Evolutionary conservation across 1,139 yeast species (phyloP).

Genomic region (Candida sp.): DNA sequence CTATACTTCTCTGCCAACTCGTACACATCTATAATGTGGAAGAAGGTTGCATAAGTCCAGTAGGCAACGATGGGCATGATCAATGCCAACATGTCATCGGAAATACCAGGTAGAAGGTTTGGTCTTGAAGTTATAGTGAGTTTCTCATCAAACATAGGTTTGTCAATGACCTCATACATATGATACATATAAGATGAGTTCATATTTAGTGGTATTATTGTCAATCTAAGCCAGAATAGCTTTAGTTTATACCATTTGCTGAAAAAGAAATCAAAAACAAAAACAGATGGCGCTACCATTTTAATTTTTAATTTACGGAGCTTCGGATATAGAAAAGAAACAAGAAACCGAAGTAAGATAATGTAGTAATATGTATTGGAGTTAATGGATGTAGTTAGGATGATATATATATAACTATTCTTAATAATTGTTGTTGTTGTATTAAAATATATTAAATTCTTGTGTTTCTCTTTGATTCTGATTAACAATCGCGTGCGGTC

Average conservation of each 20-base stretch:
- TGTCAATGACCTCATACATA: slow-evolving; percentile 1
- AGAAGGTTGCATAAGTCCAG: slow-evolving; percentile 74
- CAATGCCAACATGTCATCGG: slow-evolving; percentile 74
- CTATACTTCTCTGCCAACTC: slow-evolving; percentile 79
- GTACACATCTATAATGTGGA: slow-evolving; percentile 70
- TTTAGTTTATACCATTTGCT: no score
- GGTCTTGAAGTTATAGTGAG: background rate
- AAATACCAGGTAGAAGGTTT: slow-evolving; percentile 38
- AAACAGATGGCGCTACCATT: background rate
- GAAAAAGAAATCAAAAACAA: background rate
- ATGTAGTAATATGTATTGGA: no score
- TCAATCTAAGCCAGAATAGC: background rate
- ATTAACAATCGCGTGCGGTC: no score
- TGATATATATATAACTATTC: no score
- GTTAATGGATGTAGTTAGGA: no score
- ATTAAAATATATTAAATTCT: no score
- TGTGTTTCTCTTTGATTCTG: no score
- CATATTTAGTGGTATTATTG: background rate
- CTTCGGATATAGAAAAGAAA: no score
- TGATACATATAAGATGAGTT: background rate
- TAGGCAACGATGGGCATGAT: slow-evolving; percentile 76
- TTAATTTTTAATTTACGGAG: no score
- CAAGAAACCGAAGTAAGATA: no score
- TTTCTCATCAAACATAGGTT: slow-evolving; percentile 1
- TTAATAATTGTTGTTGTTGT: no score